Evolutionary conservation across 371 early-diverging fungal genomes (phyloP), one percentile per base, ranked within the genome.

Genomic region (Mortierella sp.): DNA sequence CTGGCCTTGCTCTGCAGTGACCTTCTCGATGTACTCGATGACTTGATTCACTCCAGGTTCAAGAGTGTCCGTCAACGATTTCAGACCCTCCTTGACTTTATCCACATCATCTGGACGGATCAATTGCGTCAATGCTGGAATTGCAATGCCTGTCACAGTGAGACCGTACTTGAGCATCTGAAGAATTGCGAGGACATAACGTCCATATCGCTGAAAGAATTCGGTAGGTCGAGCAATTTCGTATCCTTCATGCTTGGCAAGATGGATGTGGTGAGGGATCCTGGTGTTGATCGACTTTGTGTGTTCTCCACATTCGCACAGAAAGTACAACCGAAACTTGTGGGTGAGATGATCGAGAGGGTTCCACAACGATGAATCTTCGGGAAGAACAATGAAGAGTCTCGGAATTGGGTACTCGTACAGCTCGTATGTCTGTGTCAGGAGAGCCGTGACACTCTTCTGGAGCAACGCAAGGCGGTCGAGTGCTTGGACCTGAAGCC

Each of bases 161-260:
- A 59, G 19, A 0, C 71, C 71, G 38, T 45, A 64, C n/a, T 59
- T 53, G 61, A 71, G 41, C 61, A 60, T 60, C 46, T 71, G 55
- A 45, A 64, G 18, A 46, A 71, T 48, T 5, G 43, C 46, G 45
- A 71, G 49, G 7, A 71, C 55, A 41, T 64, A 60, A 3, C 60
- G 23, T 1, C 71, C 65, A 10, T 71, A 71, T 57, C 60, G 58
- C 13, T 71, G 50, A n/a, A 64, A 71, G 48, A 71, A 71, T 52
- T 64, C 71, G 10, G 43, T 64, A 9, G 71, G 71, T 10, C 45
- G 47, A 4, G 48, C 61, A 14, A 71, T 26, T 4, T 64, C 65
- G 19, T 71, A 71, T 1, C 71, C 71, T 24, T 64, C 71, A 34
- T 71, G 71, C 2, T 54, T 52, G 14, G 71, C 64, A 18, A 70